Percentiles rank a stretch among this genome's conserved stretches.
phyloP scores from a whole-genome alignment of 2,329 filamentous ascomycete species.

The Domatiomyces catenatus region DNA sequence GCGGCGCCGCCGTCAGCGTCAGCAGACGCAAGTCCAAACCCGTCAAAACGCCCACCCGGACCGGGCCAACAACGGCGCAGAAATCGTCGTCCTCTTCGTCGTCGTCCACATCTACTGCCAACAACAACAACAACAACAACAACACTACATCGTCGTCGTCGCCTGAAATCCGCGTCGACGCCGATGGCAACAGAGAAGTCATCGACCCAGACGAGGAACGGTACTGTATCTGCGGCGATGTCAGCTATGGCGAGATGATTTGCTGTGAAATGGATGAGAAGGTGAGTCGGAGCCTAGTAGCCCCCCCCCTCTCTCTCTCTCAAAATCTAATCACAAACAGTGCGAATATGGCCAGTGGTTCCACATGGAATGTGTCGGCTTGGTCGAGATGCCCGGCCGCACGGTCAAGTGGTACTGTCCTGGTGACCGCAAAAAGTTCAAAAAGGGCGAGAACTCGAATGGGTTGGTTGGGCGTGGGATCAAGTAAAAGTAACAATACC shows the following conservation, averaged over 20 bases:
- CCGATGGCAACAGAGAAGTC: slow-evolving; percentile 33
- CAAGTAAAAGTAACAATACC: slow-evolving; percentile 4
- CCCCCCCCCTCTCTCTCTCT: not conserved
- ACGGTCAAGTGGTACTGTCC: slow-evolving; percentile 53
- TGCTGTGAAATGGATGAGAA: slow-evolving; percentile 48
- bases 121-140: slow-evolving; percentile 1
- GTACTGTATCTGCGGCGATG: slow-evolving; percentile 50
- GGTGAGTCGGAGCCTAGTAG: slow-evolving; percentile 15
- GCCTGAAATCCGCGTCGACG: slow-evolving; percentile 28
- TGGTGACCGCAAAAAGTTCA: slow-evolving; percentile 39
- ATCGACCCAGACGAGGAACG: slow-evolving; percentile 47
- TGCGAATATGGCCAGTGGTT: slow-evolving; percentile 53
- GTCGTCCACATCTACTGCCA: slow-evolving; percentile 16
- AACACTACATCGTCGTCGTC: slow-evolving; percentile 15
- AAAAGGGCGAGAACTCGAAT: slow-evolving; percentile 23
- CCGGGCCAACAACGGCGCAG: slow-evolving; percentile 12
- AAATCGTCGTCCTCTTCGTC: slow-evolving; percentile 18
- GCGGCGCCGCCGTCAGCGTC: slow-evolving; percentile 46
- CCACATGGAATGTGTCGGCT: slow-evolving; percentile 45
- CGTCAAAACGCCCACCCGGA: slow-evolving; percentile 23
- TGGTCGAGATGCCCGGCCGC: slow-evolving; percentile 43
- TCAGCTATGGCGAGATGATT: slow-evolving; percentile 51
- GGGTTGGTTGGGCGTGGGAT: slow-evolving; percentile 17
- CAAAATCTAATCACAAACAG: slow-evolving; percentile 24
- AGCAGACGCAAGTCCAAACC: slow-evolving; percentile 44